Evolutionary conservation across 805 yeast genomes (phyloP), one percentile per base, ranked within the genome.

Genomic region (Debaryomyces castellii): DNA sequence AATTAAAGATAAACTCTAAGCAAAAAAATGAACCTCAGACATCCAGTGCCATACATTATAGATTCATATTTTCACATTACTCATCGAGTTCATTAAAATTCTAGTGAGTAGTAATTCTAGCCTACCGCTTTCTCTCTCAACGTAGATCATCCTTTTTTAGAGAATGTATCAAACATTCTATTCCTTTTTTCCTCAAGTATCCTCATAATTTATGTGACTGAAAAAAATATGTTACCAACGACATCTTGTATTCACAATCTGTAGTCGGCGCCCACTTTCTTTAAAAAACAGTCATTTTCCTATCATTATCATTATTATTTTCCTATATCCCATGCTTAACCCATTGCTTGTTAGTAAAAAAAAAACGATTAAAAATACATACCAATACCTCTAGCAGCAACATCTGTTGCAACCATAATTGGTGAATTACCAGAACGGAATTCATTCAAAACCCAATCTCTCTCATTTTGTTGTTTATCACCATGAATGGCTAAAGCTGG

Each of bases 351-450:
- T 38, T 44, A 51, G 44, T 46, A 37, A 22, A 44, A 41, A 24
- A 16, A 18, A 39, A n/a, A n/a, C n/a, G n/a, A 43, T 22, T 38
- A 39, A 51, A 53, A 49, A 65, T 69, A 88, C 97, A 73, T 89
- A 89, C 96, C 97, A 77, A 94, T 90, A 83, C 99, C 99, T 81
- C 99, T 88, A 56, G 99, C 97, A 52, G 99, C 99, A 69, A 94
- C 99, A 72, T 94, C 99, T 54, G 99, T 94, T 51, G 99, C 99
- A 66, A 91, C 96, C 97, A 94, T 90, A 63, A 94, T 85, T 54
- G 97, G 96, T 45, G 95, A 83, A 71, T 84, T 87, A 60, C 98
- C 98, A 50, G 81, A 64, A 80, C 87, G 88, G 78, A 94, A 94
- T 74, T 92, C 97, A 57, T 76, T 79, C 70, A 94, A 77, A 58